These are phyloP conservation scores for Malania oleifera DNA, from an alignment of 164 flowering plant species.

Conservation along the genomic window DNA sequence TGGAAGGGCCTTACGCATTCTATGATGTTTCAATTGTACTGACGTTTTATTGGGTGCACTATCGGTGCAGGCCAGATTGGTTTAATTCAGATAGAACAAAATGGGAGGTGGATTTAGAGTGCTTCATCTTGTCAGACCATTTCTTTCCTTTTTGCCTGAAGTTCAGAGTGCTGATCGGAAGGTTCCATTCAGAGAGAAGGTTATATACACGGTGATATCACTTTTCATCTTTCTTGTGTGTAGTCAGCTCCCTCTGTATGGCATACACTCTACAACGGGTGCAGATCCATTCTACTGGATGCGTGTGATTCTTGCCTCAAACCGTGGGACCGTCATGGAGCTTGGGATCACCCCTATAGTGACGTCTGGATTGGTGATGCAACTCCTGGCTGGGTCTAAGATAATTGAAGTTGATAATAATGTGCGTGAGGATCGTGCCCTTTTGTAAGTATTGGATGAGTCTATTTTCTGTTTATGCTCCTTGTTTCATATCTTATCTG, in stretches of 20 bases:
- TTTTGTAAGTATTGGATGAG: constrained; percentile 44
- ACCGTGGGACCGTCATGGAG: constrained; percentile 78
- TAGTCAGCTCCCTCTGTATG: constrained; percentile 75
- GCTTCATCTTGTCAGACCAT: constrained; percentile 59
- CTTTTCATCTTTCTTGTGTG: constrained; percentile 65
- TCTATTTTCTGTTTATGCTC: background rate
- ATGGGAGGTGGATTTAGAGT: constrained; percentile 73
- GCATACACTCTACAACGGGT: constrained; percentile 63
- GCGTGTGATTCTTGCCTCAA: constrained; percentile 74
- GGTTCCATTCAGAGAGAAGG: constrained; percentile 64
- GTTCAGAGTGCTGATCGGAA: constrained; percentile 56
- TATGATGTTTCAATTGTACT: background rate
- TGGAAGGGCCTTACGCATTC: too few relatives aligned
- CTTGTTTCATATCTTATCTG: background rate
- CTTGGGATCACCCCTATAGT: constrained; percentile 74
- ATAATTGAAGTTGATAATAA: constrained; percentile 72
- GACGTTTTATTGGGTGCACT: background rate
- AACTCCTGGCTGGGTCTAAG: constrained; percentile 65
- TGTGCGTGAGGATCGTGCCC: constrained; percentile 69
- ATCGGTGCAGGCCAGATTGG: background rate
- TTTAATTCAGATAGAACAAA: background rate
- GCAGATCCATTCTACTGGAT: constrained; percentile 77
- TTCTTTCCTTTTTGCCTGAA: constrained; percentile 59
- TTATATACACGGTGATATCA: constrained; percentile 57
- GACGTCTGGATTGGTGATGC: constrained; percentile 74